Base-by-base conservation (phyloP, 2,329 filamentous ascomycete genomes). In the Chlorencoelia australis region DNA sequence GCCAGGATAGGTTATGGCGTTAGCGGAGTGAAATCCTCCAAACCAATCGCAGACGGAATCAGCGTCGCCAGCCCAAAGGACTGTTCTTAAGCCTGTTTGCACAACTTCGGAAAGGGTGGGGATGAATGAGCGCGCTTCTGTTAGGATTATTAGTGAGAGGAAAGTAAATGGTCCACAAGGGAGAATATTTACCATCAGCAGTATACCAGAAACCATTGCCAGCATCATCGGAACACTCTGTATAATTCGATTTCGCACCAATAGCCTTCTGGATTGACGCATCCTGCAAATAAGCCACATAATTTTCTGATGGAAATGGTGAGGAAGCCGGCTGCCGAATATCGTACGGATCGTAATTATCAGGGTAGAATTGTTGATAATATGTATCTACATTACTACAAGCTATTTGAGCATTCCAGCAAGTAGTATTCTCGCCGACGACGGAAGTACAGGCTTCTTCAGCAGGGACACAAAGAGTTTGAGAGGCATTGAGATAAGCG, bases 371-470 rank as follows among this genome's bases (percentile, higher is more conserved):
- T 11, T 40, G 18, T 15, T 37, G 41, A 2, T 33, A 37, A 10
- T 43, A 33, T 7, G 40, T 40, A 29, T 37, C 32, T 8, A 41
- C 29, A 4, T 49, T 38, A 33, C 53, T 55, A 46, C 64, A 68
- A 15, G 50, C 50, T 15, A 45, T 50, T 81, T 75, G 73, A 24
- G 58, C 61, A 27, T 79, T 80, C 48, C 82, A 87, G n/a, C 89
- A 96, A 66, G 67, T 66, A 30, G 73, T 73, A 19, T 69, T 94
- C 8, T 82, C 94, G 4, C 89, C 89, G 0, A 88, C 54, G 3
- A 40, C 40, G 5, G 42, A 35, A 4, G 49, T 45, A 46, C 66
- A 69, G 30, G 56, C 39, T 17, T 62, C 29, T 2, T 68, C 37
- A 1, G 57, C 54, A 4, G 65, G 63, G 1, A 58, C 45, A 42